Conservation (phyloP, 768 basidiomycete species). For the Hebeloma cylindrosporum region DNA sequence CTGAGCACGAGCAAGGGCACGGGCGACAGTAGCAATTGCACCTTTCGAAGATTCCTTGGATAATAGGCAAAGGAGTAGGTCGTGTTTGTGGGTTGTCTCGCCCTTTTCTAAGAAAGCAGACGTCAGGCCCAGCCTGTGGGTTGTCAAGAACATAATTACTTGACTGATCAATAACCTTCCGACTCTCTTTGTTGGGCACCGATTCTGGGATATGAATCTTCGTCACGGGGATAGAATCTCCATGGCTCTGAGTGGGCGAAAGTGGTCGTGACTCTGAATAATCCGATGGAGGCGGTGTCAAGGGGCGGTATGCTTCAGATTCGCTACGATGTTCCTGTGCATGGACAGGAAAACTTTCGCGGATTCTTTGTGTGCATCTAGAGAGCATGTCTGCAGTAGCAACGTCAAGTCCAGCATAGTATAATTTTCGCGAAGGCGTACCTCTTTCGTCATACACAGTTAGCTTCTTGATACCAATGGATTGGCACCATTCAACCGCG, state of each 20-base stretch:
- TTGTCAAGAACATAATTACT: no score
- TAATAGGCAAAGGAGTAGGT: constrained; percentile 52
- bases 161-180: no score
- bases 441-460: constrained; percentile 75
- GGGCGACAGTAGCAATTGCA: constrained; percentile 58
- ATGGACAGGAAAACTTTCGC: constrained; percentile 35
- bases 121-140: neutral
- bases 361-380: constrained; percentile 41
- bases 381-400: constrained; percentile 39
- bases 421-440: constrained; percentile 31
- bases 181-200: constrained; percentile 1
- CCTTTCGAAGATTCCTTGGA: constrained; percentile 64
- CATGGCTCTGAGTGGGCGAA: constrained; percentile 43
- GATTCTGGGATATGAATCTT: constrained; percentile 18
- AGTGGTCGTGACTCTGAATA: constrained; percentile 63
- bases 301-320: constrained; percentile 66
- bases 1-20: constrained; percentile 40
- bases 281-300: constrained; percentile 79
- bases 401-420: neutral
- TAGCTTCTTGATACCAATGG: constrained; percentile 58
- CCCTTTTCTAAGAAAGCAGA: constrained; percentile 3
- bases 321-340: constrained; percentile 36
- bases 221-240: constrained; percentile 18
- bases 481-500: constrained; percentile 60
- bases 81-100: constrained; percentile 11